Evolutionary conservation across 768 basidiomycete genomes (phyloP).

Genomic region (Cubamyces lactineus): DNA sequence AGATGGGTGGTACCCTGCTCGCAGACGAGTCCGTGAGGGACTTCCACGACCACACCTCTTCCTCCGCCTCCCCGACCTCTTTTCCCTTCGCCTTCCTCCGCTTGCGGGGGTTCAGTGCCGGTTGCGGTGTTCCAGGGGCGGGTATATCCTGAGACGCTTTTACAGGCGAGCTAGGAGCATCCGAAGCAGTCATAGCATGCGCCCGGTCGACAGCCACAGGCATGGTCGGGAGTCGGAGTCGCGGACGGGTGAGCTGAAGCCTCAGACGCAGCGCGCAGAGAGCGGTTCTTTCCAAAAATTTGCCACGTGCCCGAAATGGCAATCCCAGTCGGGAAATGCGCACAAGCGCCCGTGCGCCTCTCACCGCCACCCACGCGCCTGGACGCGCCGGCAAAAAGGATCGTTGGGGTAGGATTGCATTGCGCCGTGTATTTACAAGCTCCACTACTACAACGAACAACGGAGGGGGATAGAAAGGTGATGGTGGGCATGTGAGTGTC

Average conservation of each 20-base stretch:
- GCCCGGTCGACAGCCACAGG: constrained; percentile 35
- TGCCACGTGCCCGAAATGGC: constrained; percentile 32
- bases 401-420: constrained; percentile 11
- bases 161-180: constrained; percentile 42
- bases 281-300: constrained; percentile 30
- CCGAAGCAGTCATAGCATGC: constrained; percentile 33
- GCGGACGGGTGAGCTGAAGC: not conserved
- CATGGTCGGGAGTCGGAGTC: constrained; percentile 26
- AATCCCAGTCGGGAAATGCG: constrained; percentile 18
- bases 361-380: not conserved
- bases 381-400: too few relatives aligned
- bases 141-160: constrained; percentile 38
- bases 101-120: constrained; percentile 33
- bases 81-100: constrained; percentile 55
- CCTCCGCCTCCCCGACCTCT: constrained; percentile 30
- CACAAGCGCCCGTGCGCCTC: not conserved
- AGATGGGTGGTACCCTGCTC: constrained; percentile 70
- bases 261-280: constrained; percentile 9
- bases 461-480: not conserved
- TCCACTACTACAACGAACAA: constrained; percentile 11
- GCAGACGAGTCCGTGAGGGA: constrained; percentile 69
- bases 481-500: constrained; percentile 7
- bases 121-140: constrained; percentile 22
- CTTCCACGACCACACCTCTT: constrained; percentile 63
- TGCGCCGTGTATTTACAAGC: constrained; percentile 22